phyloP scores from a whole-genome alignment of 257 asterid genomes.

The Primulina eburnea region DNA sequence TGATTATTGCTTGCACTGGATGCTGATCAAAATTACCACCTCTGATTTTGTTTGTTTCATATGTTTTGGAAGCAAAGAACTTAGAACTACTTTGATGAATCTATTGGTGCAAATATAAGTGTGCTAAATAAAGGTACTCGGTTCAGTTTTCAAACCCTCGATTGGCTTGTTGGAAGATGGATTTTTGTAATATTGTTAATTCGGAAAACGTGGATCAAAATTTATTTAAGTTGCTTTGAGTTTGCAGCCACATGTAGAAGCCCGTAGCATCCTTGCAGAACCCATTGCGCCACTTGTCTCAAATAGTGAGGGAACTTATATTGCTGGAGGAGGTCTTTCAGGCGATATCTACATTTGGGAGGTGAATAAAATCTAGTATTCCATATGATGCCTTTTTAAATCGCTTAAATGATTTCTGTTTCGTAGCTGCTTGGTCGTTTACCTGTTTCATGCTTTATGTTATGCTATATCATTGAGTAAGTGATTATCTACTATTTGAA shows the following conservation, averaged over 20 bases:
- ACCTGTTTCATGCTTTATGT: neutral
- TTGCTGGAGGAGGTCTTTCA: conserved; percentile 80
- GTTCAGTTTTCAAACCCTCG: neutral
- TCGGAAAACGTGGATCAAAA: neutral
- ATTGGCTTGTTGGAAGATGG: neutral
- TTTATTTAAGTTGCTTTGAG: conserved; percentile 6
- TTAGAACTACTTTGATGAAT: no score
- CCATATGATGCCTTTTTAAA: neutral
- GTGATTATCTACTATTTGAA: neutral
- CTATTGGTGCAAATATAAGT: no score
- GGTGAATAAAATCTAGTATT: conserved; percentile 38
- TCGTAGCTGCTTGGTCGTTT: neutral
- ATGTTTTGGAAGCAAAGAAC: no score
- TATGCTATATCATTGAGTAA: neutral
- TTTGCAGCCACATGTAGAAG: conserved; percentile 82
- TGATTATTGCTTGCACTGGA: no score
- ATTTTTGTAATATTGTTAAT: neutral
- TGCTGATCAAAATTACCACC: neutral
- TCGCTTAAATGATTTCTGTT: conserved; percentile 10
- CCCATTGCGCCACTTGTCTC: conserved; percentile 61
- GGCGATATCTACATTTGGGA: conserved; percentile 91
- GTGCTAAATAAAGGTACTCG: neutral
- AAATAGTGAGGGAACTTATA: conserved; percentile 67
- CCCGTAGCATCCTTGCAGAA: conserved; percentile 79
- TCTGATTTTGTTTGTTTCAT: neutral